phyloP scores from a whole-genome alignment of 2,329 filamentous ascomycete species.

The Thyridium curvatum region DNA sequence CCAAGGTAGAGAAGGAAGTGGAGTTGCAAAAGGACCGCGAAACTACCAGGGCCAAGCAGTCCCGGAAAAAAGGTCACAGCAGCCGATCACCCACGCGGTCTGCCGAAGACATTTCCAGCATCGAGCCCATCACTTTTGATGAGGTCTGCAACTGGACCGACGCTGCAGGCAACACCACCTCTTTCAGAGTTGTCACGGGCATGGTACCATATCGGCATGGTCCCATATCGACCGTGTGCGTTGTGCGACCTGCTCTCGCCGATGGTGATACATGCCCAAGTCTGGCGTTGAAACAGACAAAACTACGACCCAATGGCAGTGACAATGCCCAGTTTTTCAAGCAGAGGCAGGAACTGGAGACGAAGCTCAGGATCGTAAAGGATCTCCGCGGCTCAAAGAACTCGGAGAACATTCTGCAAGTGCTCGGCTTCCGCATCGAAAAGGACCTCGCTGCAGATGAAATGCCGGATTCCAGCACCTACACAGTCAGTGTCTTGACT shows the following conservation, averaged over 20 bases:
- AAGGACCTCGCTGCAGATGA: constrained; percentile 29
- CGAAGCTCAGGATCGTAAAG: constrained; percentile 69
- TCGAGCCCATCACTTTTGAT: constrained; percentile 54
- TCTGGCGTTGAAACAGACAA: constrained; percentile 69
- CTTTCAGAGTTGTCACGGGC: constrained; percentile 66
- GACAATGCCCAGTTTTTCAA: constrained; percentile 64
- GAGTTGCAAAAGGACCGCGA: constrained; percentile 66
- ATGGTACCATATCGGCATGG: constrained; percentile 61
- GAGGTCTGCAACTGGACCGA: constrained; percentile 59
- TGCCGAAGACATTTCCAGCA: constrained; percentile 21
- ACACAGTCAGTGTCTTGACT: constrained; percentile 70
- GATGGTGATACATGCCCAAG: constrained; percentile 50
- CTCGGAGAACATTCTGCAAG: constrained; percentile 70
- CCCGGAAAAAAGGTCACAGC: constrained; percentile 52
- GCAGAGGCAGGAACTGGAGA: constrained; percentile 70
- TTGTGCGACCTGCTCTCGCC: constrained; percentile 62
- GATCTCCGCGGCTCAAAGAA: constrained; percentile 69
- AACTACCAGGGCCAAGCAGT: constrained; percentile 56
- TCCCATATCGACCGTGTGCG: constrained; percentile 61
- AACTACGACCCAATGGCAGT: constrained; percentile 49
- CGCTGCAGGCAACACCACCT: constrained; percentile 53
- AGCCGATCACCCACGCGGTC: constrained; percentile 28
- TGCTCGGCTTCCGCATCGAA: constrained; percentile 75
- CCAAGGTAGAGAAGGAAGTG: constrained; percentile 69
- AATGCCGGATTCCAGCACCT: constrained; percentile 32